Base-by-base conservation (phyloP, 176 grass and related monocot species). In the Aegilops tauschii region DNA sequence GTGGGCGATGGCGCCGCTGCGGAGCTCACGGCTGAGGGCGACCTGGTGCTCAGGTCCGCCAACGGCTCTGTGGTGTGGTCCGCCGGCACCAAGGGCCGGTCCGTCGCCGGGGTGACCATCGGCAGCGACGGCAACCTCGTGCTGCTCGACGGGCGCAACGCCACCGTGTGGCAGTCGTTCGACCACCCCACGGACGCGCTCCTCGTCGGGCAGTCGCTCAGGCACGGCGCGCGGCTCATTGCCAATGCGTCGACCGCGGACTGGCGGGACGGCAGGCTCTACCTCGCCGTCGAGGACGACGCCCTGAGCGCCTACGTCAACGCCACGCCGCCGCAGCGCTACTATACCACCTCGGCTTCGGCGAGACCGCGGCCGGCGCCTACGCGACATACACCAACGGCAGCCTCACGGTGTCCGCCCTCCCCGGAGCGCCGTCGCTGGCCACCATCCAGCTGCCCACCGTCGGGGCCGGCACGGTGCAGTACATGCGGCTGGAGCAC, bases 401-500 rank as follows among this genome's bases (percentile, higher is more conserved):
- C 30, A 84, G 81, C 50, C 62, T 91, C 20, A 12, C 82, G 5
- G 77, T 88, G n/a, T 12, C 37, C 49, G 47, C 20, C 0, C 61
- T 12, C 13, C 3, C 23, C 1, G n/a, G 37, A 3, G 18, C 54
- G 2, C 35, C 58, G 12, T 23, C 32, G 12, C 40, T 86, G 8
- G 2, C 32, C 4, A 7, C 4, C 32, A 4, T 87, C 84, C 89
- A 83, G 84, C 82, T 92, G 9, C 85, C 85, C 14, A 0, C 42
- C 4, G 54, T 76, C 10, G n/a, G 0, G 4, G 5, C 59, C 4
- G 34, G 62, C 6, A 87, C 90, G 30, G 76, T 88, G 49, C 90
- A 91, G 76, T 85, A 85, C 82, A 91, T 91, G 85, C 34, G 90
- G 3, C 78, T 89, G 27, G 90, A 91, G 54, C 25, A 84, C 85